Evolutionary conservation across 495 filamentous ascomycete genomes (phyloP).

Genomic region (Hyaloscypha bicolor): DNA sequence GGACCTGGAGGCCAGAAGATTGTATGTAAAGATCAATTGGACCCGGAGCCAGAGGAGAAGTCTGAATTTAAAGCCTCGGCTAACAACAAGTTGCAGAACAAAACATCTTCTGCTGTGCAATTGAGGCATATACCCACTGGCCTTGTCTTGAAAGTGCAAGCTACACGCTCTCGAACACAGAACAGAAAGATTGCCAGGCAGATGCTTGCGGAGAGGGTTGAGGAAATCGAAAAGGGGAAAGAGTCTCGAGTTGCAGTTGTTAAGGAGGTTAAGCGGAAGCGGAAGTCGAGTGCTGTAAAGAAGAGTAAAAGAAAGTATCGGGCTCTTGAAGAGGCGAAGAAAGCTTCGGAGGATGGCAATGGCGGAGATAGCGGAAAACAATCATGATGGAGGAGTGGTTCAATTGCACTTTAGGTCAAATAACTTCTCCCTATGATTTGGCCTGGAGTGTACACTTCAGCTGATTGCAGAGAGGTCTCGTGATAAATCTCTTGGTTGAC

Average conservation of each 20-base stretch:
- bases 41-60: background rate
- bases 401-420: background rate
- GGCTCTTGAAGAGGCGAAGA: conserved; percentile 46
- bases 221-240: conserved; percentile 57
- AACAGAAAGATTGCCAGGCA: conserved; percentile 86
- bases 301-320: conserved; percentile 53
- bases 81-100: conserved; percentile 63
- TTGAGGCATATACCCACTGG: conserved; percentile 88
- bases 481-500: too few species aligned
- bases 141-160: conserved; percentile 89
- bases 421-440: background rate
- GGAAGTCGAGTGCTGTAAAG: conserved; percentile 49
- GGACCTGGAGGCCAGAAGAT: conserved; percentile 98
- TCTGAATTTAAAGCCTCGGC: background rate
- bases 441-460: too few species aligned
- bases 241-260: conserved; percentile 46
- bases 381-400: background rate
- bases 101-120: conserved; percentile 95
- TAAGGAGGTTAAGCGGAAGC: conserved; percentile 46
- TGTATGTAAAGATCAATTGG: conserved; percentile 41
- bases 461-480: too few species aligned
- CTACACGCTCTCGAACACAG: conserved; percentile 81
- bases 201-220: conserved; percentile 75
- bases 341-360: conserved; percentile 10
- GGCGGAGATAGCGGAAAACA: background rate